These are phyloP conservation scores for Spathaspora girioi DNA, from an alignment of 805 yeast species.

Conservation along the genomic window DNA sequence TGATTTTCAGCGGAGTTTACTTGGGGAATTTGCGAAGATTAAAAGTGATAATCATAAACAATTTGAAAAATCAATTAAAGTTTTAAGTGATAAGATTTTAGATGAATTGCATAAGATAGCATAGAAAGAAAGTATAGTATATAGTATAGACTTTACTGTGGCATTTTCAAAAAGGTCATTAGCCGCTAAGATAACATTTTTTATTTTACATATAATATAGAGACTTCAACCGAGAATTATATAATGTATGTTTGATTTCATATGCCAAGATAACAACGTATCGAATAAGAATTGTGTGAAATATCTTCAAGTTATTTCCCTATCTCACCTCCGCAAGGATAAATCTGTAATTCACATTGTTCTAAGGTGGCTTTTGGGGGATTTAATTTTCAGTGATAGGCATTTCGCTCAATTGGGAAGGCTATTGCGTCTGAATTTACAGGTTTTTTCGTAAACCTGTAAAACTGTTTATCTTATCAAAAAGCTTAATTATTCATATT, in stretches of 20 bases:
- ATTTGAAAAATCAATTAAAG: slow-evolving; percentile 4
- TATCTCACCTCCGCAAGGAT: background rate
- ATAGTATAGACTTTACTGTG: background rate
- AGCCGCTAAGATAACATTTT: background rate
- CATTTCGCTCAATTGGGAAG: background rate
- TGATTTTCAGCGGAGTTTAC: background rate
- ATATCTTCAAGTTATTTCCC: background rate
- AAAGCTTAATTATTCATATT: background rate
- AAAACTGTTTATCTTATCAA: background rate
- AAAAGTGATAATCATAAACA: background rate
- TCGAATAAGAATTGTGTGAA: background rate
- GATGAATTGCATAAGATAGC: slow-evolving; percentile 6
- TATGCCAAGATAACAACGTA: background rate
- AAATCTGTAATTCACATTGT: background rate
- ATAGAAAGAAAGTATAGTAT: background rate
- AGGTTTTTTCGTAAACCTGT: background rate
- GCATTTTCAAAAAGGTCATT: background rate
- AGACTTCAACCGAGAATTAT: too few relatives aligned
- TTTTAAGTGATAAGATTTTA: slow-evolving; percentile 9
- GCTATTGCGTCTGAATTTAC: background rate
- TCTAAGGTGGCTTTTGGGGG: background rate
- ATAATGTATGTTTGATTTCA: too few relatives aligned
- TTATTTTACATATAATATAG: too few relatives aligned
- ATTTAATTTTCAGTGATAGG: background rate
- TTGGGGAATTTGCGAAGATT: slow-evolving; percentile 1